Evolutionary conservation across 176 grass and related monocot species (phyloP), one percentile per base, ranked within the genome.

Genomic region (Coix lacrymajobi): DNA sequence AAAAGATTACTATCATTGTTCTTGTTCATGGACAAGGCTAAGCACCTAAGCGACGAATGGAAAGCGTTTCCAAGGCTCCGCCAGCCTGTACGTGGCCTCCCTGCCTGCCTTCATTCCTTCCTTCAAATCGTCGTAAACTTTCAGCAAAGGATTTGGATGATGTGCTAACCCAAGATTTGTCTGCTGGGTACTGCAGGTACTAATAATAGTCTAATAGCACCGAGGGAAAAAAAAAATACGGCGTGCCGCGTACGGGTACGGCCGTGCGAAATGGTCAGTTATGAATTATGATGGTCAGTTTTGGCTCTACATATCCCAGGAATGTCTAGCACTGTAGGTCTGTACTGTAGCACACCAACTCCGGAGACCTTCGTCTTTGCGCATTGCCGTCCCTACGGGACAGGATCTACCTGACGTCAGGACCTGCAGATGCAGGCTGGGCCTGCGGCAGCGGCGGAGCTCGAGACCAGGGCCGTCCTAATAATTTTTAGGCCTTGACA

Each of bases 71-170:
- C n/a, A 43, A 16, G 7, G 28, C 17, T 20, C 11, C 2, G 57
- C 45, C 86, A 38, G 45, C 52, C 52, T 73, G 43, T 56, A 4
- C 64, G 1, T 41, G 41, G 17, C 19, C 9, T 37, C 19, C 36
- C 54, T 87, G 36, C 54, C 41, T 83, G n/a, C n/a, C n/a, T n/a
- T n/a, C n/a, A n/a, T n/a, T n/a, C 33, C 43, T 88, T 29, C 43
- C 34, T 83, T 66, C 16, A 44, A 78, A 44, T 11, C 24, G 33
- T 16, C 30, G 51, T 76, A 60, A 62, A 24, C 39, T 66, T 51
- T 37, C 62, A 48, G 41, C 41, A 32, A 66, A 22, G 17, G 76
- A 22, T 28, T 71, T 16, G 67, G 39, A 44, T 45, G 24, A 71
- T 44, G 67, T 43, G 6, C 66, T 11, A 34, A 20, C 19, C 19